phyloP scores from a whole-genome alignment of 805 yeast genomes.

The Wickerhamomyces rabaulensis region DNA sequence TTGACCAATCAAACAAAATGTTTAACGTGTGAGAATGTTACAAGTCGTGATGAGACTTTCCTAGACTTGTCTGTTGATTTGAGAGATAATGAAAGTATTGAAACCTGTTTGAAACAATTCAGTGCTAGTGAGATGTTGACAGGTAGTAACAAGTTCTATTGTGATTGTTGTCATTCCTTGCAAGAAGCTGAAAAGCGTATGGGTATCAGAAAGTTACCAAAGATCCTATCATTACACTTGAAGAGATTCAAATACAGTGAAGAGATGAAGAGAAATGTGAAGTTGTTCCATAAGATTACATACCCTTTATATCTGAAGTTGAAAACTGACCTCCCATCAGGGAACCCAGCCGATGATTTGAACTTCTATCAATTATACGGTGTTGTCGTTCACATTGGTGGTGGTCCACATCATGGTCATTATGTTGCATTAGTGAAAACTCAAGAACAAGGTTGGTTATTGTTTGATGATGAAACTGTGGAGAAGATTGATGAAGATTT shows the following conservation, averaged over 20 bases:
- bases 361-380: conserved; percentile 77
- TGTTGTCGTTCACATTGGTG: conserved; percentile 91
- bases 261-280: conserved; percentile 71
- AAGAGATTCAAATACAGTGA: conserved; percentile 93
- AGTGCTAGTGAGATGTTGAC: conserved; percentile 81
- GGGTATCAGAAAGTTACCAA: conserved; percentile 72
- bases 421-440: conserved; percentile 85
- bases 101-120: conserved; percentile 76
- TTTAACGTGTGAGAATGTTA: conserved; percentile 77
- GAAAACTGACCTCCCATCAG: conserved; percentile 48
- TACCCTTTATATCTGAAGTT: conserved; percentile 70
- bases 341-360: conserved; percentile 36
- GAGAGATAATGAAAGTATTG: conserved; percentile 66
- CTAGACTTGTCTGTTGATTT: conserved; percentile 84
- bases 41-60: conserved; percentile 80
- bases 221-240: conserved; percentile 73
- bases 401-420: conserved; percentile 97
- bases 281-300: conserved; percentile 77
- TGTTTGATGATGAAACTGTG: conserved; percentile 94
- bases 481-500: conserved; percentile 80
- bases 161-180: conserved; percentile 83
- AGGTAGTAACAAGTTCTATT: conserved; percentile 86
- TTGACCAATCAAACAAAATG: conserved; percentile 87
- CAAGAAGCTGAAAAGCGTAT: conserved; percentile 94
- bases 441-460: conserved; percentile 75